Percentiles rank a stretch among this genome's conserved stretches.
phyloP scores from a whole-genome alignment of 805 yeast genomes.

The Candida oleophila region DNA sequence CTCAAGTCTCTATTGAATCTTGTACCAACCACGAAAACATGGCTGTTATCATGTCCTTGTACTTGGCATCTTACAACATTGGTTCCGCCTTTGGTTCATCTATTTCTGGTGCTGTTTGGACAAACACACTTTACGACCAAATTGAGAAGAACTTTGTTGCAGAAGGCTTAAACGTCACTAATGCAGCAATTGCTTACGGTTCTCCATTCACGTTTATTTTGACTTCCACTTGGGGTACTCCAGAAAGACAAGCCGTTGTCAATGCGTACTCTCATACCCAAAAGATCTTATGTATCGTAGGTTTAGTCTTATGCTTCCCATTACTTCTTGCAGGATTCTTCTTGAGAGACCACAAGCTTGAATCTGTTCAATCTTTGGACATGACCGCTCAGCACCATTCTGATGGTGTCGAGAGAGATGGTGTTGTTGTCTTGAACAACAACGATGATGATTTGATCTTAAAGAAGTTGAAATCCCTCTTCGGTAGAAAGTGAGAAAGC shows the following conservation, averaged over 20 bases:
- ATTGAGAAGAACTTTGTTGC: background rate
- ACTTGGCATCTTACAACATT: slow-evolving; percentile 14
- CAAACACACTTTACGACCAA: slow-evolving; percentile 10
- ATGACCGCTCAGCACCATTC: slow-evolving; percentile 10
- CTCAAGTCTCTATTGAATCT: slow-evolving; percentile 15
- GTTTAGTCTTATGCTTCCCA: slow-evolving; percentile 17
- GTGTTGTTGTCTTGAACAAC: slow-evolving; percentile 21
- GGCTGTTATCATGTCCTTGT: slow-evolving; percentile 16
- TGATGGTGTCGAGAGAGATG: slow-evolving; percentile 12
- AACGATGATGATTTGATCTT: slow-evolving; percentile 20
- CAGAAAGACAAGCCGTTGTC: slow-evolving; percentile 55
- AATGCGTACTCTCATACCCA: slow-evolving; percentile 57
- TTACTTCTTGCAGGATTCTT: slow-evolving; percentile 39
- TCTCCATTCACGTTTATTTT: slow-evolving; percentile 49
- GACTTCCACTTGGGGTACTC: slow-evolving; percentile 55
- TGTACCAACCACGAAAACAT: slow-evolving; percentile 17
- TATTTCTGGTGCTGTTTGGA: slow-evolving; percentile 21
- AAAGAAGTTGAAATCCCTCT: background rate
- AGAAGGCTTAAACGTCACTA: slow-evolving; percentile 23
- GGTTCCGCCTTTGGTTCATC: slow-evolving; percentile 20
- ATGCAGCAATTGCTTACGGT: slow-evolving; percentile 49
- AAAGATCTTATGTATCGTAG: slow-evolving; percentile 51
- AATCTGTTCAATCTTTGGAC: slow-evolving; percentile 11
- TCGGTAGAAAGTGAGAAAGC: background rate
- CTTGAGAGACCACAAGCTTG: slow-evolving; percentile 48